Evolutionary conservation across 371 early-diverging fungal species (phyloP).

Genomic region (Umbelopsis sp.): DNA sequence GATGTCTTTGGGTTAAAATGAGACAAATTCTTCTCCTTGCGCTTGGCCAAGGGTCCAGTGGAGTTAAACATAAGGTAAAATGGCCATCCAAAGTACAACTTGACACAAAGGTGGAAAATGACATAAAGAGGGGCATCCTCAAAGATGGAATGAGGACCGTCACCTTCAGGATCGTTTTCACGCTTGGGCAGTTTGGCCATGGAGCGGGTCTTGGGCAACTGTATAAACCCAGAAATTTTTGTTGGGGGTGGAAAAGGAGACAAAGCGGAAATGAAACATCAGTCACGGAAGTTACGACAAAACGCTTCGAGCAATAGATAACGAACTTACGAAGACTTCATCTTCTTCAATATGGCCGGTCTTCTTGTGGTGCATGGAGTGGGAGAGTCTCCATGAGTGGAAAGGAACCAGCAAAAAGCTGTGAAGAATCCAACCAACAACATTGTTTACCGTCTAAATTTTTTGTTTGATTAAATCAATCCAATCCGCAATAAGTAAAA

Average conservation of each 20-base stretch:
- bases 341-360: slow-evolving; percentile 83
- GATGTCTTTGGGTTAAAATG: slow-evolving; percentile 82
- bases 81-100: slow-evolving; percentile 86
- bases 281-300: neutral
- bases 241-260: neutral
- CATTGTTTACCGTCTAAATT: slow-evolving; percentile 66
- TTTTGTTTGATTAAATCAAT: neutral
- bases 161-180: slow-evolving; percentile 42
- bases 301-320: neutral
- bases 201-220: slow-evolving; percentile 68
- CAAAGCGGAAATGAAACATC: no score
- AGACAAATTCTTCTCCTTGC: slow-evolving; percentile 34
- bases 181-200: slow-evolving; percentile 47
- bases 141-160: slow-evolving; percentile 45
- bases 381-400: slow-evolving; percentile 74
- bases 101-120: slow-evolving; percentile 59
- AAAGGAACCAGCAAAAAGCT: slow-evolving; percentile 83
- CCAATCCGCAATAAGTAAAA: neutral
- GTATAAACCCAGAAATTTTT: neutral
- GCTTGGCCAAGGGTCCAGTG: slow-evolving; percentile 69
- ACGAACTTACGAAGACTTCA: slow-evolving; percentile 45
- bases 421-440: slow-evolving; percentile 85
- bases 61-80: slow-evolving; percentile 74
- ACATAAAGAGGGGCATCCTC: slow-evolving; percentile 72
- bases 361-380: slow-evolving; percentile 85